A percentile compares a stretch with the other conserved stretches of the same genome.
Evolutionary conservation across 495 filamentous ascomycete species (phyloP).

Genomic region (Cryomyces minteri): DNA sequence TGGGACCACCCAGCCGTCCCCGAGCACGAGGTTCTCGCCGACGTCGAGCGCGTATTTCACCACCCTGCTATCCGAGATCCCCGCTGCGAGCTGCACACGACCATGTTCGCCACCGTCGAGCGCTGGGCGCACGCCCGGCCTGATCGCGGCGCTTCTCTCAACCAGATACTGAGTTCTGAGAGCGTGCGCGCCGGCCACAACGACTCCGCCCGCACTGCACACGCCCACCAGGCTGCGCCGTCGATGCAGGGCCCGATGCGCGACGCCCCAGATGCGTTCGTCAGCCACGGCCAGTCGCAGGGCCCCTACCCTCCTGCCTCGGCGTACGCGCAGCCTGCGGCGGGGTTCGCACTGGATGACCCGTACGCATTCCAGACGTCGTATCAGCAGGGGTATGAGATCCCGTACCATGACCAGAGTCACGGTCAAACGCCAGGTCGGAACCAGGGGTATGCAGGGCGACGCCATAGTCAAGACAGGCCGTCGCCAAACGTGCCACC

Average conservation of each 20-base stretch:
- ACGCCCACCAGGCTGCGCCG: conserved; percentile 4
- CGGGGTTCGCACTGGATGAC: conserved; percentile 1
- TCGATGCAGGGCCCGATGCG: background rate
- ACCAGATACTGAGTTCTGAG: conserved; percentile 53
- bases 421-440: background rate
- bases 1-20: conserved; percentile 75
- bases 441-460: background rate
- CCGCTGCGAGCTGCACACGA: conserved; percentile 53
- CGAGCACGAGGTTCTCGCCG: conserved; percentile 58
- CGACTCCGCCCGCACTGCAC: conserved; percentile 22
- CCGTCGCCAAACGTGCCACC: conserved; percentile 1
- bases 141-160: conserved; percentile 42
- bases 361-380: conserved; percentile 15
- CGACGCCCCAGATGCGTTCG: background rate
- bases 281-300: background rate
- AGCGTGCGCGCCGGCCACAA: conserved; percentile 70
- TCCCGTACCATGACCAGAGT: conserved; percentile 6
- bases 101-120: conserved; percentile 72
- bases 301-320: background rate
- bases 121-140: conserved; percentile 51
- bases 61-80: conserved; percentile 66
- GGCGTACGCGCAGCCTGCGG: conserved; percentile 5
- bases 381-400: conserved; percentile 21
- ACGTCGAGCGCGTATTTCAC: conserved; percentile 67
- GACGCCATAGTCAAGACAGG: background rate